Conservation (phyloP, 768 basidiomycete species). For the Inosperma sp. region DNA sequence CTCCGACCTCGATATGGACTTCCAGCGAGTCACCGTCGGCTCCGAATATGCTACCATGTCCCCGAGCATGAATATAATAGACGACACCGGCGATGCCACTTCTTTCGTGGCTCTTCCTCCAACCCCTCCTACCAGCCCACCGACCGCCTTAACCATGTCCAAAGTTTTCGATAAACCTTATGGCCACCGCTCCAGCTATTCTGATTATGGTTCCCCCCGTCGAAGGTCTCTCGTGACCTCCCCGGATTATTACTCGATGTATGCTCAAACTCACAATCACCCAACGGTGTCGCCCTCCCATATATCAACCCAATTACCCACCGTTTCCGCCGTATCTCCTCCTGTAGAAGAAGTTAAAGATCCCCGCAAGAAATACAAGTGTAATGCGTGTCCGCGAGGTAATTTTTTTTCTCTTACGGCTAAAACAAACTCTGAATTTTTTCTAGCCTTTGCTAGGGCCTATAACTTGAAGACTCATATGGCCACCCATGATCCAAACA, state of each 20-base stretch:
- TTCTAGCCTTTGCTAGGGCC: conserved; percentile 80
- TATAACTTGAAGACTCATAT: conserved; percentile 96
- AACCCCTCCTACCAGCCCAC: conserved; percentile 52
- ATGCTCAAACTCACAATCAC: conserved; percentile 42
- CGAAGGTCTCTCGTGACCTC: conserved; percentile 43
- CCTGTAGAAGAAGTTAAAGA: conserved; percentile 53
- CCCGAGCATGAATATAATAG: conserved; percentile 33
- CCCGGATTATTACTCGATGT: conserved; percentile 45
- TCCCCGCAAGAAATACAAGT: conserved; percentile 75
- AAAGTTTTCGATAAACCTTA: conserved; percentile 36
- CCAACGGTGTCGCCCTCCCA: conserved; percentile 55
- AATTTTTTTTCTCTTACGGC: conserved; percentile 14
- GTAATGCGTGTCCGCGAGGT: conserved; percentile 72
- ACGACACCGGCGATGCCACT: conserved; percentile 49
- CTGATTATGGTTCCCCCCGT: conserved; percentile 57
- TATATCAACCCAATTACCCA: conserved; percentile 47
- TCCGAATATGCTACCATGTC: conserved; percentile 51
- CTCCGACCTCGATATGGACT: conserved; percentile 67
- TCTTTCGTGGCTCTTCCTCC: conserved; percentile 56
- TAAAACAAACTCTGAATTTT: conserved; percentile 10
- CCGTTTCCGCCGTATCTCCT: conserved; percentile 41
- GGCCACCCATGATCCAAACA: conserved; percentile 90
- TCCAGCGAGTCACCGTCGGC: conserved; percentile 56
- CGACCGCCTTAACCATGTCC: conserved; percentile 30
- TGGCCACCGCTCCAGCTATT: conserved; percentile 49